Evolutionary conservation across 148 eudicot species (phyloP).

Genomic region (Cornus controversa): DNA sequence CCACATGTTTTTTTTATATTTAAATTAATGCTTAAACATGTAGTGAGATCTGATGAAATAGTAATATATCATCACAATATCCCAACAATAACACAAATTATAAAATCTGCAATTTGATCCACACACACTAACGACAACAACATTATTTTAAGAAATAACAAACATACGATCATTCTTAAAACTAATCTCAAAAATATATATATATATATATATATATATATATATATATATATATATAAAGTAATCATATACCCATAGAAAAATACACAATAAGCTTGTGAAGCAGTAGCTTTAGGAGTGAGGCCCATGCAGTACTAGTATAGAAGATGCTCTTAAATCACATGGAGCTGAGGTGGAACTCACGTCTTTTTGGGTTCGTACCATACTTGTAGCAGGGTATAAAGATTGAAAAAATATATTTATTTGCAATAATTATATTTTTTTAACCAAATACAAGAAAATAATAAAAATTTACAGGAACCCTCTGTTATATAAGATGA

Average conservation of each 20-base stretch:
- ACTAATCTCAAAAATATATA: background rate
- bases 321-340: background rate
- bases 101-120: background rate
- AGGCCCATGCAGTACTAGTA: background rate
- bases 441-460: too few species aligned
- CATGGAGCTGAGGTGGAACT: constrained; percentile 11
- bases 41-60: background rate
- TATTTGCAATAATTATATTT: too few species aligned
- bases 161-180: background rate
- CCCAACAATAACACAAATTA: background rate
- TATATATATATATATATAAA: too few species aligned
- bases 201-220: background rate
- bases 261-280: background rate
- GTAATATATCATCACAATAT: background rate
- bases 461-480: too few species aligned
- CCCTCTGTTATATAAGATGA: too few species aligned
- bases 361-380: background rate
- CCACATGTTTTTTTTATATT: background rate
- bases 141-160: background rate
- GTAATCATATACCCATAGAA: background rate
- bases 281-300: background rate
- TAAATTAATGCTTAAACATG: background rate
- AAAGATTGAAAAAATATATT: too few species aligned
- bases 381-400: too few species aligned
- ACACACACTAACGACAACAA: background rate